A percentile compares a stretch with the other conserved stretches of the same genome.
Conservation (phyloP, 2,329 filamentous ascomycete species). For the Neospermospora avenae region DNA sequence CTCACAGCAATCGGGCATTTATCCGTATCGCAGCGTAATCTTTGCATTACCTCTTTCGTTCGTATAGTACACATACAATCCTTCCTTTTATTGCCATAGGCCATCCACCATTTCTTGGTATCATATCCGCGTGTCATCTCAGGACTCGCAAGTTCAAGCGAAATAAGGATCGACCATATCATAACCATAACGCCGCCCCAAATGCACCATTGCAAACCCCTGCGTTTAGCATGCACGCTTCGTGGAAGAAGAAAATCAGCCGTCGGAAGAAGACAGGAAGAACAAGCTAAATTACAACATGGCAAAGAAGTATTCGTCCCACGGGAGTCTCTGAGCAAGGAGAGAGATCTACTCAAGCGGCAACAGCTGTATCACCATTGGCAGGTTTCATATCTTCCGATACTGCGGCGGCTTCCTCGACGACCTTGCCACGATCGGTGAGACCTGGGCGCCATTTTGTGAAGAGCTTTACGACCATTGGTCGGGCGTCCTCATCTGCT, state of each 20-base stretch:
- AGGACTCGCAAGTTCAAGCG: neutral
- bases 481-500: constrained; percentile 58
- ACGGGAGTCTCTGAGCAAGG: no score
- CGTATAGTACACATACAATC: neutral
- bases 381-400: constrained; percentile 11
- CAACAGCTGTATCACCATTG: constrained; percentile 14
- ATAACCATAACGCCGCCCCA: neutral
- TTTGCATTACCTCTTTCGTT: neutral
- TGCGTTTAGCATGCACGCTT: neutral
- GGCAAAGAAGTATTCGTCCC: neutral
- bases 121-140: neutral
- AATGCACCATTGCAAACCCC: neutral
- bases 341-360: neutral
- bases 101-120: neutral
- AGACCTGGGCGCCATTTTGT: constrained; percentile 54
- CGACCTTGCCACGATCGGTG: constrained; percentile 26
- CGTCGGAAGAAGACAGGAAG: neutral
- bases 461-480: constrained; percentile 61
- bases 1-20: neutral
- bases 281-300: neutral
- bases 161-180: neutral
- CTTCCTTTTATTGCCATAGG: neutral
- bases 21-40: neutral
- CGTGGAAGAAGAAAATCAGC: neutral
- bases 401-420: constrained; percentile 19